Evolutionary conservation across 352 stramenopile genomes (phyloP).

Genomic region (Salisapilia sapeloensis): DNA sequence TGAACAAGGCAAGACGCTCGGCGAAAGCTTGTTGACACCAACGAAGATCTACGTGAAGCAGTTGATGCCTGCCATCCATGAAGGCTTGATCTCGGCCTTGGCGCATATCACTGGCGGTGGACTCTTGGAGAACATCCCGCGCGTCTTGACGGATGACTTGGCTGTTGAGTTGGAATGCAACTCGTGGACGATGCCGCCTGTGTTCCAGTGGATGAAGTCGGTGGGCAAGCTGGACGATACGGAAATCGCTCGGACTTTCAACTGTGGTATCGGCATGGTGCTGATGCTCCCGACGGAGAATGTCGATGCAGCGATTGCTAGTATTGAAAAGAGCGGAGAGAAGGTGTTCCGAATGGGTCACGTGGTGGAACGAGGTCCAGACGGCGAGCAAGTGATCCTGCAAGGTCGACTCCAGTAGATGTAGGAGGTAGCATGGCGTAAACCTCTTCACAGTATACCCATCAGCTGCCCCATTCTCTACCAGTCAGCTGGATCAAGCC

Average conservation of each 20-base stretch:
- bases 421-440: no score
- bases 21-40: conserved; percentile 89
- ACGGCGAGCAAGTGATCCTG: conserved; percentile 77
- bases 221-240: conserved; percentile 83
- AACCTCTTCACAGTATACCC: no score
- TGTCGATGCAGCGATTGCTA: conserved; percentile 72
- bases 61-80: conserved; percentile 65
- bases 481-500: no score
- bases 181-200: conserved; percentile 81
- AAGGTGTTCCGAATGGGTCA: conserved; percentile 82
- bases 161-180: conserved; percentile 86
- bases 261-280: conserved; percentile 98
- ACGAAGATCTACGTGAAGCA: conserved; percentile 97
- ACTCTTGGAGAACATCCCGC: conserved; percentile 95
- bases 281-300: conserved; percentile 86
- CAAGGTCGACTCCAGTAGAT: conserved; percentile 12
- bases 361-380: conserved; percentile 31
- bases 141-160: conserved; percentile 86
- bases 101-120: conserved; percentile 98
- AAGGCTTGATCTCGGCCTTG: conserved; percentile 80
- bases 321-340: conserved; percentile 77
- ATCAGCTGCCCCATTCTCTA: no score
- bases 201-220: conserved; percentile 97
- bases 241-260: conserved; percentile 97
- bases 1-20: conserved; percentile 72